These are phyloP conservation scores for Colletotrichum liaoningense DNA, from an alignment of 2,329 filamentous ascomycete genomes.

Conservation along the genomic window DNA sequence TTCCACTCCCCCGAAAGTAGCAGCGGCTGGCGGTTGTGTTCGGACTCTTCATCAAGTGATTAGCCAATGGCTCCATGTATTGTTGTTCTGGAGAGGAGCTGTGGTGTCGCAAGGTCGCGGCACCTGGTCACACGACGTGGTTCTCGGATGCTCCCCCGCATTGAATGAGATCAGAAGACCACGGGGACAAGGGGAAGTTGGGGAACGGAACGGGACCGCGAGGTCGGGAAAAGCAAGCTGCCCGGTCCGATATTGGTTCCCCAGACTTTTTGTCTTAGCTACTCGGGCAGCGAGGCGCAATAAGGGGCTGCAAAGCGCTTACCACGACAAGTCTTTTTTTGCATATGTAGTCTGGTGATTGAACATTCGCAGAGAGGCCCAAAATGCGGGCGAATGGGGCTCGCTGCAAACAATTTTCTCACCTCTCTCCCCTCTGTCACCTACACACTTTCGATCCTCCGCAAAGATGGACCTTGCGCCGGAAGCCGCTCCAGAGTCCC, in stretches of 20 bases:
- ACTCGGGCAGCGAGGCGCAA: slow-evolving; percentile 13
- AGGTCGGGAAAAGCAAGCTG: slow-evolving; percentile 32
- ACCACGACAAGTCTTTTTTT: slow-evolving; percentile 1
- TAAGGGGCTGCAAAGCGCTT: slow-evolving; percentile 4
- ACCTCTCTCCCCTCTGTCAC: not conserved
- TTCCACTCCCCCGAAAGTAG: slow-evolving; percentile 15
- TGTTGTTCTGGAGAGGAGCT: slow-evolving; percentile 5
- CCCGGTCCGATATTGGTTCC: slow-evolving; percentile 8
- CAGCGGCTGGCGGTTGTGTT: slow-evolving; percentile 14
- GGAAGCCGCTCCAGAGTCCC: not conserved
- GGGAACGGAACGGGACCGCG: slow-evolving; percentile 18
- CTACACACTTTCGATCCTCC: slow-evolving; percentile 16
- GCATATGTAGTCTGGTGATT: slow-evolving; percentile 2
- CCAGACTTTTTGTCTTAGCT: slow-evolving; percentile 16
- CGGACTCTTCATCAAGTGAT: slow-evolving; percentile 12
- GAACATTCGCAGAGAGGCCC: not conserved
- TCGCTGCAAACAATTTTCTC: not conserved
- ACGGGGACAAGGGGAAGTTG: slow-evolving; percentile 27
- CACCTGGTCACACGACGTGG: slow-evolving; percentile 33
- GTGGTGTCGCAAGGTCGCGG: slow-evolving; percentile 30
- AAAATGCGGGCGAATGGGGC: slow-evolving; percentile 9
- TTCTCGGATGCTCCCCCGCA: slow-evolving; percentile 35
- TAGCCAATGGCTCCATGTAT: slow-evolving; percentile 13
- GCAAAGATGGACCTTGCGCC: slow-evolving; percentile 1
- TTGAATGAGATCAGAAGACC: slow-evolving; percentile 34